Percentiles rank a stretch among this genome's conserved stretches.
Evolutionary conservation across 176 grass and related monocot species (phyloP).

Genomic region (Leersia perrieri): DNA sequence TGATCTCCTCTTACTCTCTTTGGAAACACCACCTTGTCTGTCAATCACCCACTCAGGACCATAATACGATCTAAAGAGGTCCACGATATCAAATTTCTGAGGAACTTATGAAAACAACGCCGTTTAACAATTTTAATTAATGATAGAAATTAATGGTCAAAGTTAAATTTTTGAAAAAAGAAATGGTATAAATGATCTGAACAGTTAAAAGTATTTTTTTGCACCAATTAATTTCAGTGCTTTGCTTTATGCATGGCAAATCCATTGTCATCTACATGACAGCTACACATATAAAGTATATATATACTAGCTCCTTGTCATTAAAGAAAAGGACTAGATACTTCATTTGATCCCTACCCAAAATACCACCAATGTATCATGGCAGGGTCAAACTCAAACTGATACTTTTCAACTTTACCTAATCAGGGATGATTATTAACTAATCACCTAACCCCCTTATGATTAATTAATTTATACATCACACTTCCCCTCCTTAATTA

Average conservation of each 20-base stretch:
- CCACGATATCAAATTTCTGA: no score
- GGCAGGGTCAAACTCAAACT: slow-evolving; percentile 3
- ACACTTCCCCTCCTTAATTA: slow-evolving; percentile 13
- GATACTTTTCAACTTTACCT: background rate
- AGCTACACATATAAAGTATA: background rate
- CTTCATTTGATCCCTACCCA: background rate
- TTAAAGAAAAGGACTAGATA: background rate
- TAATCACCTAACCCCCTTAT: background rate
- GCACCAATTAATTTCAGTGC: background rate
- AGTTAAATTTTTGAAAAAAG: background rate
- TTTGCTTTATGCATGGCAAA: background rate
- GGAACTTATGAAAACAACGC: background rate
- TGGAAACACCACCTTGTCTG: background rate
- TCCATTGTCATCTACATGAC: background rate
- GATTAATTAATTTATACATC: slow-evolving; percentile 23
- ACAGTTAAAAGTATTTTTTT: background rate
- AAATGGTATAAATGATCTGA: background rate
- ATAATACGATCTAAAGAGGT: no score
- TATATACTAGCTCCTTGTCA: background rate
- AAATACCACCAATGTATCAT: background rate
- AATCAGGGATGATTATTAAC: background rate
- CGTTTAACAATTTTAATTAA: background rate
- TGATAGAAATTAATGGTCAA: background rate
- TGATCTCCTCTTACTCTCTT: background rate
- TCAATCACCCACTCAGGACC: background rate